phyloP scores from a whole-genome alignment of 2,329 filamentous ascomycete genomes.

The Arthrobotrys musiformis region DNA sequence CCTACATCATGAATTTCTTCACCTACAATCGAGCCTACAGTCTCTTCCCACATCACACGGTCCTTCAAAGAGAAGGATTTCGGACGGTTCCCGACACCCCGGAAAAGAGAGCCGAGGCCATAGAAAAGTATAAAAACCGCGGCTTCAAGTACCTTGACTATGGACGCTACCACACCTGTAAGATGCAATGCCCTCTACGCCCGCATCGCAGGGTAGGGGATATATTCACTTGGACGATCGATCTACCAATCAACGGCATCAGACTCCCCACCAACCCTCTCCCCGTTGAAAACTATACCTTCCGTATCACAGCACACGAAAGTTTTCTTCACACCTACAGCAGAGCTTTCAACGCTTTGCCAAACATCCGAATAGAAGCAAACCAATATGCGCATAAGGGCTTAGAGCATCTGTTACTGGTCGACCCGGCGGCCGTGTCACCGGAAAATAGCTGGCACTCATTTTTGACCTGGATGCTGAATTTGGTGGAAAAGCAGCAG shows the following conservation, averaged over 20 bases:
- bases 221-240: slow-evolving; percentile 25
- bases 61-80: slow-evolving; percentile 13
- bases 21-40: slow-evolving; percentile 25
- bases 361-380: not conserved
- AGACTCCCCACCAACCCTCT: not conserved
- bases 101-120: not conserved
- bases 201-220: slow-evolving; percentile 31
- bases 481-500: not conserved
- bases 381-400: not conserved
- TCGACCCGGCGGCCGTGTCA: slow-evolving; percentile 3
- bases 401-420: not conserved
- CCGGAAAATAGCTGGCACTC: not conserved
- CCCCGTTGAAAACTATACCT: not conserved
- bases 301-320: not conserved
- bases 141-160: not conserved
- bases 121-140: slow-evolving; percentile 2
- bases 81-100: not conserved
- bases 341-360: not conserved
- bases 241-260: not conserved
- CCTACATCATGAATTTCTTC: slow-evolving; percentile 47
- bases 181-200: slow-evolving; percentile 11
- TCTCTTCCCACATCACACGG: slow-evolving; percentile 27
- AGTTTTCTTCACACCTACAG: not conserved
- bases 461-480: slow-evolving; percentile 2
- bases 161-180: slow-evolving; percentile 10